These are phyloP conservation scores for Phytophthora pluvialis DNA, from an alignment of 352 stramenopile species.

Conservation along the genomic window DNA sequence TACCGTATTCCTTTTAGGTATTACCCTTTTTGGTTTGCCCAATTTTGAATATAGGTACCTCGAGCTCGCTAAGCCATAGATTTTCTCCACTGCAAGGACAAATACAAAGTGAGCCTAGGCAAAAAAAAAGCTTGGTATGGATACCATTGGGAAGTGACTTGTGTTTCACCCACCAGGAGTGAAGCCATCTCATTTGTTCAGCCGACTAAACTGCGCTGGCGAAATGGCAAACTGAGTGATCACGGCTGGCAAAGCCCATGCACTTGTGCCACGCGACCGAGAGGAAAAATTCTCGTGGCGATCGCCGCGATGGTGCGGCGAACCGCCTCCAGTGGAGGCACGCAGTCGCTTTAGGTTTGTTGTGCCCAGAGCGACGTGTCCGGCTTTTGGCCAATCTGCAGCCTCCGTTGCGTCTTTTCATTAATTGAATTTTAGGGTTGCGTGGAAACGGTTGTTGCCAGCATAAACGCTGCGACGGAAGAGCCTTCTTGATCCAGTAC, in stretches of 20 bases:
- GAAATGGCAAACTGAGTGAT: constrained; percentile 13
- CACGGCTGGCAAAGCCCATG: not conserved
- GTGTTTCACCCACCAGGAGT: constrained; percentile 18
- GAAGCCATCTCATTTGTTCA: constrained; percentile 23
- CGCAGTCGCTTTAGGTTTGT: constrained; percentile 25
- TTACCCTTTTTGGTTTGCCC: not conserved
- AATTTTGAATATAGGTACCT: too few species aligned
- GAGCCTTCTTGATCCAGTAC: not conserved
- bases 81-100: too few species aligned
- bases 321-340: constrained; percentile 2
- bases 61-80: too few species aligned
- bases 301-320: not conserved
- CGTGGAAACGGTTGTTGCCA: constrained; percentile 12
- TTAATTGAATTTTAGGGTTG: not conserved
- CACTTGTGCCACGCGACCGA: not conserved
- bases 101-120: not conserved
- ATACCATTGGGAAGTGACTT: not conserved
- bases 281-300: constrained; percentile 26
- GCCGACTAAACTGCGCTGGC: not conserved
- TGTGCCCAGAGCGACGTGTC: constrained; percentile 11
- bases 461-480: not conserved
- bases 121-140: too few species aligned
- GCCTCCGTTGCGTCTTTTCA: constrained; percentile 16
- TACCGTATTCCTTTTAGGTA: not conserved
- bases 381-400: constrained; percentile 20